Conservation (phyloP, 2,329 filamentous ascomycete species). For the Alternaria consortialis region DNA sequence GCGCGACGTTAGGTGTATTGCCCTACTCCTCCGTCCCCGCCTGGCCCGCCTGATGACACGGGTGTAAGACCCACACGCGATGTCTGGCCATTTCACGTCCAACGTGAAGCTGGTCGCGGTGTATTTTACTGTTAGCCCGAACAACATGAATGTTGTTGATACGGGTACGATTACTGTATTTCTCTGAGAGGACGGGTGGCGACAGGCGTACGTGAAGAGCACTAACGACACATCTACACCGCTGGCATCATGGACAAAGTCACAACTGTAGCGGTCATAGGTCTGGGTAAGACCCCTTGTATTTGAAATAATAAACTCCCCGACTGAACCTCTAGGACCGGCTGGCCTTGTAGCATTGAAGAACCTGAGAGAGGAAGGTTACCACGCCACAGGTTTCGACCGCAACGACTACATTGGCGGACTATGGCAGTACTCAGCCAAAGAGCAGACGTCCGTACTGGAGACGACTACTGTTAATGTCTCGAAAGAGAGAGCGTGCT, state of each 20-base stretch:
- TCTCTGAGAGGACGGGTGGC: not conserved
- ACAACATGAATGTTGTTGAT: not conserved
- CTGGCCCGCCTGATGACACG: not conserved
- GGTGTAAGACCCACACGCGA: not conserved
- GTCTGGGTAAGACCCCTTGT: conserved; percentile 10
- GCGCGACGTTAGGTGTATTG: not conserved
- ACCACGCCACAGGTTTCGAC: conserved; percentile 32
- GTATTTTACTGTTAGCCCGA: not conserved
- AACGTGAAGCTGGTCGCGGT: not conserved
- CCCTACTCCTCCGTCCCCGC: not conserved
- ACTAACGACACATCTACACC: not conserved
- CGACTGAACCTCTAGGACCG: conserved; percentile 11
- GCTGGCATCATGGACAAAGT: not conserved
- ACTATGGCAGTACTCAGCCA: conserved; percentile 32
- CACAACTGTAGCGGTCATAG: conserved; percentile 21
- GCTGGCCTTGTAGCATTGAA: conserved; percentile 28
- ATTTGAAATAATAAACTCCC: not conserved
- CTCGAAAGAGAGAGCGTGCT: conserved; percentile 35
- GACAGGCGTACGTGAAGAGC: not conserved
- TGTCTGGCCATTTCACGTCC: not conserved
- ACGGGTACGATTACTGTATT: too few relatives aligned
- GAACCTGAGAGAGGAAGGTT: conserved; percentile 33
- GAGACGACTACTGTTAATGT: conserved; percentile 31
- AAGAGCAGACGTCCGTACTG: conserved; percentile 34
- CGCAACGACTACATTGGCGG: conserved; percentile 32